Base-by-base conservation (phyloP, 495 filamentous ascomycete genomes). In the Amorphotheca resinae region DNA sequence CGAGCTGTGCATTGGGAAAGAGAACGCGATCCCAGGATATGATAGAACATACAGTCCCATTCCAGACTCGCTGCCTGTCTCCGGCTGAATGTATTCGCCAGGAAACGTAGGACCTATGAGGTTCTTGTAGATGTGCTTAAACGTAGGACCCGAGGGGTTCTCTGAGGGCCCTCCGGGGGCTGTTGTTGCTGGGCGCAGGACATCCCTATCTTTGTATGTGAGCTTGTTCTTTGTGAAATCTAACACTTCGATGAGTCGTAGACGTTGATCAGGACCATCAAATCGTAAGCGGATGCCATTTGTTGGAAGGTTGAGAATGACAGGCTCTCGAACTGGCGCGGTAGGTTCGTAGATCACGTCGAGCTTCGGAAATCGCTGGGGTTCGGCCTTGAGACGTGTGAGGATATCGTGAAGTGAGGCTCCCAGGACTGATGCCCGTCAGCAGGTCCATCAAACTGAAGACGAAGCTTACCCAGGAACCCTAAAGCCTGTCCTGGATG, bases 231-330 rank as follows among this genome's bases (percentile, higher is more conserved):
- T 89, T n/a, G 80, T 76, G 49, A 98, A 96, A 56, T 96, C 87
- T 16, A 84, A 61, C 15, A 95, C 72, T 59, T 98, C 91, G 54
- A 98, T 84, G 38, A 98, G 60, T 1, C 91, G 81, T 12, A 98
- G 67, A 32, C 88, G 74, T 62, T 98, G 91, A 53, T 95, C 87
- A 2, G 86, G 79, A 0, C 89, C 91, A 56, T 98, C 91, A 53
- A 98, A 98, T 20, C 82, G 84, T 37, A 96, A 64, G 9, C 89
- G 83, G 20, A 98, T 52, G 15, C 91, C 91, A 61, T 95, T 95
- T 4, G 71, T 69, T 8, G 87, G 83, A 9, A 95, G 74, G 28
- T 66, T 70, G 22, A 98, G 55, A 25, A 82, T 58, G 16, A 94
- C 69, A 1, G 84, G 83, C 4, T 76, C 68, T n/a, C 57, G 64